A percentile compares a stretch with the other conserved stretches of the same genome.
Evolutionary conservation across 1,139 yeast species (phyloP).

Genomic region (Blastobotrys apis): DNA sequence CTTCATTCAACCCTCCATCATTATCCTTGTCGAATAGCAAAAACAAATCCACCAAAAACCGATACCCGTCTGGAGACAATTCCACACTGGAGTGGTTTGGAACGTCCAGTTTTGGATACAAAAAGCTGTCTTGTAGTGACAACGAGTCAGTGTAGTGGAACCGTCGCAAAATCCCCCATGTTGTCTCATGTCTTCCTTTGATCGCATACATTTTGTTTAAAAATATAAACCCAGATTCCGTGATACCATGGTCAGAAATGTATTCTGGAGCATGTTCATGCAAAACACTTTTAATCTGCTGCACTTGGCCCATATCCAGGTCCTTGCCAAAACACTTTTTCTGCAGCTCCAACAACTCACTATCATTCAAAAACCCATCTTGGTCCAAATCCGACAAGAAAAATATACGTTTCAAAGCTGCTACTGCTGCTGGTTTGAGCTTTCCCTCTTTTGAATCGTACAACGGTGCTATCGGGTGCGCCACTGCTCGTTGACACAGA

Average conservation of each 20-base stretch:
- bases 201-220: conserved; percentile 81
- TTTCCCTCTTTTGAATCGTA: conserved; percentile 88
- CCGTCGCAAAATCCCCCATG: conserved; percentile 87
- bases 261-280: conserved; percentile 17
- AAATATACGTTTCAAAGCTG: conserved; percentile 76
- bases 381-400: conserved; percentile 85
- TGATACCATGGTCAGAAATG: conserved; percentile 45
- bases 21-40: conserved; percentile 85
- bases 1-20: conserved; percentile 85
- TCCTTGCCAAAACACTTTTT: conserved; percentile 65
- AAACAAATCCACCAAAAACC: conserved; percentile 86
- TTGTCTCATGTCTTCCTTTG: conserved; percentile 89
- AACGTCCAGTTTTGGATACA: conserved; percentile 74
- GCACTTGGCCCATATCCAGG: conserved; percentile 50
- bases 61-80: conserved; percentile 86
- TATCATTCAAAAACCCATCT: conserved; percentile 71
- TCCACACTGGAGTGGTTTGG: conserved; percentile 79
- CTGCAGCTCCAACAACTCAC: conserved; percentile 67
- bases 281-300: conserved; percentile 44
- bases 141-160: conserved; percentile 90
- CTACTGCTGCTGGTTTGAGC: conserved; percentile 69
- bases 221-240: conserved; percentile 69
- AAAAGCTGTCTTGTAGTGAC: conserved; percentile 70
- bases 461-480: conserved; percentile 89
- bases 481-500: conserved; percentile 84